Percentiles rank a stretch among this genome's conserved stretches.
Conservation (phyloP, 495 filamentous ascomycete genomes). For the Lindgomyces ingoldianus region DNA sequence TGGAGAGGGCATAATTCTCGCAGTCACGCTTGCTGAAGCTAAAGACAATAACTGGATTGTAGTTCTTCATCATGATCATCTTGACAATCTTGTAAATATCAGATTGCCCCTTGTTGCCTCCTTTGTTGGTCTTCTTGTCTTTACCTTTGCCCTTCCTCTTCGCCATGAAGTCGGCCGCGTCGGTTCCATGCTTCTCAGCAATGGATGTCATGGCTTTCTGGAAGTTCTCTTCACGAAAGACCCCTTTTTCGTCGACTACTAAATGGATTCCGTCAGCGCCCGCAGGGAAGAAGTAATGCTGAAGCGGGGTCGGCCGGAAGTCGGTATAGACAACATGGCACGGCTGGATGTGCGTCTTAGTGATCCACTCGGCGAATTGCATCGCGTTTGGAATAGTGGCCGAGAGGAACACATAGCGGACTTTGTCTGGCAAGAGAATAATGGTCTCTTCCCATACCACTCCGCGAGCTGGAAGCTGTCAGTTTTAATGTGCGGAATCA, state of each 20-base stretch:
- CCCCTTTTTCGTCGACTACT: conserved; percentile 92
- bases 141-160: conserved; percentile 84
- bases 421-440: conserved; percentile 95
- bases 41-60: conserved; percentile 98
- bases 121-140: conserved; percentile 87
- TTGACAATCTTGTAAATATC: conserved; percentile 97
- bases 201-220: conserved; percentile 89
- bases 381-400: conserved; percentile 99
- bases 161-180: conserved; percentile 73
- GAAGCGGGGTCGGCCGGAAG: conserved; percentile 91
- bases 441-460: conserved; percentile 99
- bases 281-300: conserved; percentile 96
- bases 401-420: conserved; percentile 95
- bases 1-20: conserved; percentile 79
- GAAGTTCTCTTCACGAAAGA: conserved; percentile 95
- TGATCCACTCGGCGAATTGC: conserved; percentile 99
- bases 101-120: conserved; percentile 67
- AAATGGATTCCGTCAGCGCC: conserved; percentile 93
- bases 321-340: conserved; percentile 99
- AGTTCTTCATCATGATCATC: conserved; percentile 96
- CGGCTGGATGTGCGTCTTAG: conserved; percentile 92
- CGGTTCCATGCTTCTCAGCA: conserved; percentile 83
- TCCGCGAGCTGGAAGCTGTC: conserved; percentile 65
- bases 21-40: conserved; percentile 98
- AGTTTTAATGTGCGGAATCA: background rate